Base-by-base conservation (phyloP, 2,329 filamentous ascomycete genomes). In the Trichocomaceae sp. region DNA sequence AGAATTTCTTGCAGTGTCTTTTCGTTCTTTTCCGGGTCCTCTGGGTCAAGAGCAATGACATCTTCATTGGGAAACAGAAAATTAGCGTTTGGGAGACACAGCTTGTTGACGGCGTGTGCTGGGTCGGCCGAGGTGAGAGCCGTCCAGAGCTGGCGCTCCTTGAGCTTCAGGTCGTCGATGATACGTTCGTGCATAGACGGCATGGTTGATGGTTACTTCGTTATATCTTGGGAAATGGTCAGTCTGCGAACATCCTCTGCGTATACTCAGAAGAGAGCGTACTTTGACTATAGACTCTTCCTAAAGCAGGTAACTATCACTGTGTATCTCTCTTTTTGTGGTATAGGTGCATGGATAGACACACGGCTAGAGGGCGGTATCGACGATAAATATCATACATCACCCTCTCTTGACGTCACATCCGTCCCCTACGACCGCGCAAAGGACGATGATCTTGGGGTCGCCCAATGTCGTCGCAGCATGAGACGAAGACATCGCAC, bases 121-220 rank as follows among this genome's bases (percentile, higher is more conserved):
- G 69, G 69, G 46, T 70, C 65, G 13, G 69, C 69, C 0, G 67
- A 71, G 8, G 69, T 72, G 15, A 72, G 59, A 1, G 69, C 66
- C 5, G 68, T 70, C 69, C 69, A 72, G 7, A 72, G 63, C 0
- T 64, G 63, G n/a, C 64, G 68, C 55, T 71, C 68, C 52, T 69
- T 68, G 55, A 61, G 58, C 49, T 68, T 58, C 48, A 72, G 61
- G 47, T 71, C 68, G 13, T 70, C 59, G 41, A 66, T 65, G 58
- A 71, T 72, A 13, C 68, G 66, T 20, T 71, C 67, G 63, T 71
- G 66, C 46, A 72, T 71, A 33, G 63, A 58, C 29, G 68, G 63
- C 69, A 72, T 72, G 50, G 41, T 58, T 57, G 44, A 19, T 41
- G 22, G 47, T 31, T 8, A 6, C 17, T 13, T 42, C n/a, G 6